phyloP scores from a whole-genome alignment of 768 basidiomycete genomes.

The Goffeauzyma gilvescens region DNA sequence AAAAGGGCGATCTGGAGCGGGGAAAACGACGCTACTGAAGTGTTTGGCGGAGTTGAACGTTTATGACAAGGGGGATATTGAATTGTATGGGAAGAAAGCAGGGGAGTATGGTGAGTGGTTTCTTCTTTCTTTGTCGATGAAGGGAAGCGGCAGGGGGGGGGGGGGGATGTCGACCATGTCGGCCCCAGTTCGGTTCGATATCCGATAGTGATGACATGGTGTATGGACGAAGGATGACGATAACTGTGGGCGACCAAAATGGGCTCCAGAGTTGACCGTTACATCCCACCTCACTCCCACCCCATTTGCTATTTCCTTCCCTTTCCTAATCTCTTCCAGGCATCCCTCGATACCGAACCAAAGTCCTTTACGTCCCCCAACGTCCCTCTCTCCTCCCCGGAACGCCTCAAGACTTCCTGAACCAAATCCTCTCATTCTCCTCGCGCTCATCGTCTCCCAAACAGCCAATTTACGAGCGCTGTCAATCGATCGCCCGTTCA shows the following conservation, averaged over 20 bases:
- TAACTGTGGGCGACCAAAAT: no score
- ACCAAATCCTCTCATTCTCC: slow-evolving; percentile 40
- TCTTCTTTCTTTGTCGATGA: no score
- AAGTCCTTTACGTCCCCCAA: slow-evolving; percentile 71
- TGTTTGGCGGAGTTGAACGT: slow-evolving; percentile 62
- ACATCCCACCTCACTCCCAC: background rate
- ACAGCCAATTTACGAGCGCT: background rate
- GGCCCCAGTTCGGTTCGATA: no score
- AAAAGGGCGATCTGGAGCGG: slow-evolving; percentile 63
- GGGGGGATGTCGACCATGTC: no score
- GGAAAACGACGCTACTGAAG: slow-evolving; percentile 57
- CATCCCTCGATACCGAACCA: slow-evolving; percentile 57
- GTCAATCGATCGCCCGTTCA: slow-evolving; percentile 38
- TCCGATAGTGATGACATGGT: no score
- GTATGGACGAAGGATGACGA: no score
- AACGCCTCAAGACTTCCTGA: slow-evolving; percentile 55
- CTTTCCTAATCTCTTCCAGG: slow-evolving; percentile 38
- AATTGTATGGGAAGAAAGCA: slow-evolving; percentile 49
- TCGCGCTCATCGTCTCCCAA: slow-evolving; percentile 32
- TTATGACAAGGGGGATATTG: slow-evolving; percentile 44
- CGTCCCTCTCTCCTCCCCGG: slow-evolving; percentile 68
- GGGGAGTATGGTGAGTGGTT: background rate
- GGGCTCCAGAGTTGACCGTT: background rate
- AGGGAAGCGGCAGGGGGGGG: no score
- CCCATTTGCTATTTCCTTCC: background rate